Percentiles rank a stretch among this genome's conserved stretches.
Conservation (phyloP, 108 stramenopile genomes). For the Cyclotella atomus region DNA sequence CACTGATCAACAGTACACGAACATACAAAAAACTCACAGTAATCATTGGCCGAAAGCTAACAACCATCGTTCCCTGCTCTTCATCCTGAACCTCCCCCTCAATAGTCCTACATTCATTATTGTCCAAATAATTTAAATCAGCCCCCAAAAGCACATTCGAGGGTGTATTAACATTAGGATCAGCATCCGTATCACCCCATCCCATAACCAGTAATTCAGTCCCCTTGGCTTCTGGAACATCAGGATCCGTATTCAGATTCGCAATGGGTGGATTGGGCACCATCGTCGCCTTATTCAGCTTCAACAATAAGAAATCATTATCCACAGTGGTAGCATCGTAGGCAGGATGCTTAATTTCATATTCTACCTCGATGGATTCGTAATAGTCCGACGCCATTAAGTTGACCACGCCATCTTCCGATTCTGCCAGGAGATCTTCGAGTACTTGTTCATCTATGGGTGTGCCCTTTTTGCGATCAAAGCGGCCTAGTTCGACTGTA, state of each 20-base stretch:
- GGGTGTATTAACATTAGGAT: slow-evolving; percentile 16
- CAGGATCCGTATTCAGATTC: slow-evolving; percentile 52
- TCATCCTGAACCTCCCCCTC: slow-evolving; percentile 7
- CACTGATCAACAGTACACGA: too few species aligned
- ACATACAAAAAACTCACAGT: slow-evolving; percentile 4
- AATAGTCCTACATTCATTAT: slow-evolving; percentile 25
- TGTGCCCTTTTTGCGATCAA: slow-evolving; percentile 26
- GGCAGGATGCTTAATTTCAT: slow-evolving; percentile 56
- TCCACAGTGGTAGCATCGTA: slow-evolving; percentile 37
- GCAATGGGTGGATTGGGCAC: slow-evolving; percentile 10
- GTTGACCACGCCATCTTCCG: background rate
- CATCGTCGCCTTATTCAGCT: slow-evolving; percentile 30
- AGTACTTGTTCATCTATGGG: slow-evolving; percentile 13
- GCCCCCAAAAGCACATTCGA: slow-evolving; percentile 22
- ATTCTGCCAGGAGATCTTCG: background rate
- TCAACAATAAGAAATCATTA: slow-evolving; percentile 63
- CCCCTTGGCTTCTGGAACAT: slow-evolving; percentile 18
- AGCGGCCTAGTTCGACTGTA: slow-evolving; percentile 50
- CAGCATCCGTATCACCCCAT: slow-evolving; percentile 59
- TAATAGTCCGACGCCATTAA: slow-evolving; percentile 11
- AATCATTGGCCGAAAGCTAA: slow-evolving; percentile 13
- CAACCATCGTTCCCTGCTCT: background rate
- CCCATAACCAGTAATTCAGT: slow-evolving; percentile 55
- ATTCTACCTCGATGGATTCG: slow-evolving; percentile 36
- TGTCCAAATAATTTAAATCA: slow-evolving; percentile 25